Conservation (phyloP, 352 stramenopile genomes). For the Plasmopara muralis region DNA sequence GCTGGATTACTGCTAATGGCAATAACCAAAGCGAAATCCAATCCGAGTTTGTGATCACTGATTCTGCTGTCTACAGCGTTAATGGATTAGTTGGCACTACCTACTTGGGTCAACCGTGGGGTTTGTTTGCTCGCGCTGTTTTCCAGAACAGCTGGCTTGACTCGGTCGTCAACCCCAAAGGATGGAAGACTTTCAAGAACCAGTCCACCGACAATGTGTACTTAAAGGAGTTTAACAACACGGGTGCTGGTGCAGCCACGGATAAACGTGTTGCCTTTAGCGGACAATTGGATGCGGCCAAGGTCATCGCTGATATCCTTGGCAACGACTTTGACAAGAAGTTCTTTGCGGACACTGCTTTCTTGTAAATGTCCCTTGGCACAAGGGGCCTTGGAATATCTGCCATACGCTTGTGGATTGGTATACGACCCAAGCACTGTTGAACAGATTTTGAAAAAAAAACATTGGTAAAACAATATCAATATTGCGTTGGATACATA, state of each 20-base stretch:
- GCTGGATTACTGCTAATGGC: conserved; percentile 23
- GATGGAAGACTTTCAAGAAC: too few relatives aligned
- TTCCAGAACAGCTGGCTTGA: conserved; percentile 12
- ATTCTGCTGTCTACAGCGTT: background rate
- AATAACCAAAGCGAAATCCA: background rate
- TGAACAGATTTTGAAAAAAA: too few relatives aligned
- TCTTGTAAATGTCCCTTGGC: background rate
- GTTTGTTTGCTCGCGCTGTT: conserved; percentile 7
- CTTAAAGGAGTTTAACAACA: conserved; percentile 11
- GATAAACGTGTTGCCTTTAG: conserved; percentile 1
- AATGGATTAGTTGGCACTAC: background rate
- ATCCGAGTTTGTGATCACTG: background rate
- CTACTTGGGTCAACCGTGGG: conserved; percentile 7
- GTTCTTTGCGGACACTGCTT: background rate
- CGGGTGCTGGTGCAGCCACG: background rate
- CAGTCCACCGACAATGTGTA: conserved; percentile 1
- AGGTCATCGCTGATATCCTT: conserved; percentile 2
- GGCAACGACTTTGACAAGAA: conserved; percentile 1
- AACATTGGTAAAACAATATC: too few relatives aligned
- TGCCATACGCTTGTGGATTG: too few relatives aligned
- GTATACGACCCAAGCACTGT: too few relatives aligned
- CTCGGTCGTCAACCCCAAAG: conserved; percentile 4
- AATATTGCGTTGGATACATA: too few relatives aligned
- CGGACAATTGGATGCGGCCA: conserved; percentile 1
- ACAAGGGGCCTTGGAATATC: too few relatives aligned